phyloP scores from a whole-genome alignment of 2,329 filamentous ascomycete species.

The Botryotinia globosa region DNA sequence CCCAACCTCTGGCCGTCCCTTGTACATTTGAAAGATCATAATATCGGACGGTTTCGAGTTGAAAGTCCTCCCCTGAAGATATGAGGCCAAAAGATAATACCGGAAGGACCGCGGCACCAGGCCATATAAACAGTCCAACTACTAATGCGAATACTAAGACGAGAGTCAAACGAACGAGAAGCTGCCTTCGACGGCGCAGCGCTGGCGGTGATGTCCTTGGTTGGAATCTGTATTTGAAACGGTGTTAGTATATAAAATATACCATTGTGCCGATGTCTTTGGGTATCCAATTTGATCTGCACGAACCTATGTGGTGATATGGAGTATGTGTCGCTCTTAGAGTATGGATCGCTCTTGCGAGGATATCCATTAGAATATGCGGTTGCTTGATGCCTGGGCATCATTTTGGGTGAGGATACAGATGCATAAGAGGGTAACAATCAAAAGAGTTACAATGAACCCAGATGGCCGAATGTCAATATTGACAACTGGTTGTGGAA shows the following conservation, averaged over 20 bases:
- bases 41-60: slow-evolving; percentile 93
- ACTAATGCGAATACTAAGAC: slow-evolving; percentile 58
- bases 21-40: slow-evolving; percentile 92
- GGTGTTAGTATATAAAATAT: slow-evolving; percentile 5
- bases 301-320: slow-evolving; percentile 84
- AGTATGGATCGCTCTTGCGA: slow-evolving; percentile 68
- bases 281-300: not conserved
- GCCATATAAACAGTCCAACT: slow-evolving; percentile 73
- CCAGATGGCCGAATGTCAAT: slow-evolving; percentile 14
- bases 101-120: slow-evolving; percentile 60
- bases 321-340: slow-evolving; percentile 69
- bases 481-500: slow-evolving; percentile 9
- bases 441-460: slow-evolving; percentile 31
- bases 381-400: slow-evolving; percentile 75
- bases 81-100: slow-evolving; percentile 68
- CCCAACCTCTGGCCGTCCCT: slow-evolving; percentile 90
- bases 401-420: slow-evolving; percentile 56
- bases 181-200: slow-evolving; percentile 68
- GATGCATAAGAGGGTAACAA: slow-evolving; percentile 60
- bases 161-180: slow-evolving; percentile 66
- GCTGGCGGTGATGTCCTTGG: slow-evolving; percentile 72
- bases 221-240: slow-evolving; percentile 63
- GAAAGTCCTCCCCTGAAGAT: slow-evolving; percentile 63
- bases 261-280: not conserved
- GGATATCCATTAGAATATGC: slow-evolving; percentile 85